phyloP scores from a whole-genome alignment of 306 rosid species.

The Quercus parvula region DNA sequence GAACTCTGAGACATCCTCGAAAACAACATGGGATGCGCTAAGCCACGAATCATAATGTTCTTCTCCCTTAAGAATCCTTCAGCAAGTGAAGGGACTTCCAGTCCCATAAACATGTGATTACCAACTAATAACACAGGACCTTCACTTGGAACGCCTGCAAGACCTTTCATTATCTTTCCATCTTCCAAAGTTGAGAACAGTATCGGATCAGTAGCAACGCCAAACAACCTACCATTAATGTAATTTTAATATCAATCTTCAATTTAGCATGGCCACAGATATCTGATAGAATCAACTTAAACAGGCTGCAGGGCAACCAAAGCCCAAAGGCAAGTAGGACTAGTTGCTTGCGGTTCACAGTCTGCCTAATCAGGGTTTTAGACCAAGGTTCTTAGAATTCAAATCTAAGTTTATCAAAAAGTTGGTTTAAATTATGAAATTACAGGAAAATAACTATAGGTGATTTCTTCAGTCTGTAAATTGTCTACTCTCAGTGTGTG shows the following conservation, averaged over 20 bases:
- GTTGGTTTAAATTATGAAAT: background rate
- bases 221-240: slow-evolving; percentile 45
- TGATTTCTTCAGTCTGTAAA: too few species aligned
- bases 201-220: slow-evolving; percentile 49
- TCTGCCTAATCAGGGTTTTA: background rate
- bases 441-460: too few species aligned
- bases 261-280: background rate
- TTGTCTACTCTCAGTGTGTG: too few species aligned
- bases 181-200: slow-evolving; percentile 83
- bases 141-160: slow-evolving; percentile 80
- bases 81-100: slow-evolving; percentile 48
- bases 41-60: slow-evolving; percentile 59
- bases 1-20: background rate
- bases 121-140: slow-evolving; percentile 92
- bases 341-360: background rate
- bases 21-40: slow-evolving; percentile 76
- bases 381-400: background rate
- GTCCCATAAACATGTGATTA: slow-evolving; percentile 75
- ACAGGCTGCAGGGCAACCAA: background rate
- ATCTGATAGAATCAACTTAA: slow-evolving; percentile 3
- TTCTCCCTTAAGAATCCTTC: slow-evolving; percentile 66
- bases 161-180: slow-evolving; percentile 81
- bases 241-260: slow-evolving; percentile 17
- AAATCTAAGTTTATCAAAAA: background rate
- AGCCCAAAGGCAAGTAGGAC: background rate